Percentiles rank a stretch among this genome's conserved stretches.
Evolutionary conservation across 169 alveolate genomes (phyloP).

Genomic region (Fabrea salina): DNA sequence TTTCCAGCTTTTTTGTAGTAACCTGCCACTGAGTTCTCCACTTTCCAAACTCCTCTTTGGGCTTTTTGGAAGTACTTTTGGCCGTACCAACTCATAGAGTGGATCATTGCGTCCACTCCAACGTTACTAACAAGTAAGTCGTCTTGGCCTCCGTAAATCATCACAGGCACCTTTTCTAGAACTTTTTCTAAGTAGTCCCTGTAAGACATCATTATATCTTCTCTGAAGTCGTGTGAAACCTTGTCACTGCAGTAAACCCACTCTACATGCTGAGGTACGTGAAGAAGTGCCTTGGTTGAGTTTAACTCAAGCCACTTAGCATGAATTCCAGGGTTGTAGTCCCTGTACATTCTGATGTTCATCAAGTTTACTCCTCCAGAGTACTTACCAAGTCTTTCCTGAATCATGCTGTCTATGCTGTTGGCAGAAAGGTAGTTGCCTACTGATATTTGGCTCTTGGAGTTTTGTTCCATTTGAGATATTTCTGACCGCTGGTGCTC

Average conservation of each 20-base stretch:
- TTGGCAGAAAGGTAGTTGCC: not conserved
- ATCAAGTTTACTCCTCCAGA: conserved; percentile 28
- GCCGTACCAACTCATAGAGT: conserved; percentile 38
- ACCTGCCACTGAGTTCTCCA: conserved; percentile 55
- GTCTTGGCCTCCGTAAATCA: conserved; percentile 25
- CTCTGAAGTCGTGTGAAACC: not conserved
- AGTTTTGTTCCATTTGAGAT: no score
- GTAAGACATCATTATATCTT: not conserved
- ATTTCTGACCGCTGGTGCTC: not conserved
- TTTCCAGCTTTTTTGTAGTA: conserved; percentile 38
- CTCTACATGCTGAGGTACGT: not conserved
- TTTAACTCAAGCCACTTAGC: not conserved
- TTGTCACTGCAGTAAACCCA: conserved; percentile 16
- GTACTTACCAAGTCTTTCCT: not conserved
- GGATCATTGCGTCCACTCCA: not conserved
- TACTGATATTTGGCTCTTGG: not conserved
- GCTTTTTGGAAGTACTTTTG: conserved; percentile 27
- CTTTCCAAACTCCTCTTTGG: conserved; percentile 32
- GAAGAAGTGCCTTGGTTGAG: not conserved
- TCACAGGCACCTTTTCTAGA: not conserved
- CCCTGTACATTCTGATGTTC: conserved; percentile 2
- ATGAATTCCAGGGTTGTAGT: not conserved
- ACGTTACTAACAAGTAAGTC: conserved; percentile 3
- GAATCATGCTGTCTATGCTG: not conserved
- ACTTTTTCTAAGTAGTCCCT: not conserved